These are phyloP conservation scores for Symbiotaphrina buchneri DNA, from an alignment of 495 filamentous ascomycete species.

Conservation along the genomic window DNA sequence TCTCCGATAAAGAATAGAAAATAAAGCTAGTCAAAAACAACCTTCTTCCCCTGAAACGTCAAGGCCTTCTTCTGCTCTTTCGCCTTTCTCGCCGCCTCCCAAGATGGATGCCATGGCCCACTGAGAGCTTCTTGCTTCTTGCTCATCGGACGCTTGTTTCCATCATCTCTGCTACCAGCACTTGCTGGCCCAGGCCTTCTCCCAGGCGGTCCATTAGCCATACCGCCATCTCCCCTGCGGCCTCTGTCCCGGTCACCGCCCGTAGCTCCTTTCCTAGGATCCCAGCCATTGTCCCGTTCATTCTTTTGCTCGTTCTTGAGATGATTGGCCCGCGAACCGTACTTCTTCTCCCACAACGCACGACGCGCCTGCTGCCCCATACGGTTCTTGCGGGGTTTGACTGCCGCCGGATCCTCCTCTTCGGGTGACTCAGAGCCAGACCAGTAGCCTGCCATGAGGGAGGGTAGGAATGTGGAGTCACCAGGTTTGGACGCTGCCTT, in stretches of 20 bases:
- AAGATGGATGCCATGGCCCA: constrained; percentile 67
- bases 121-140: too few species aligned
- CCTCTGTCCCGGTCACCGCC: constrained; percentile 36
- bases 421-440: constrained; percentile 57
- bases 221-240: too few species aligned
- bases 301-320: constrained; percentile 27
- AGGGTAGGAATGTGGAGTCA: constrained; percentile 61
- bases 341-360: constrained; percentile 85
- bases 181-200: too few species aligned
- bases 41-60: constrained; percentile 69
- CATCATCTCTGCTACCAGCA: too few species aligned
- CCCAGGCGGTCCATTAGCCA: too few species aligned
- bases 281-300: constrained; percentile 26
- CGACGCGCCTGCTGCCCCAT: constrained; percentile 74
- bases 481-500: constrained; percentile 7
- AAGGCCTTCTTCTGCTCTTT: constrained; percentile 47
- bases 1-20: too few species aligned
- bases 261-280: constrained; percentile 20
- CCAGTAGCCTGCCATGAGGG: constrained; percentile 68
- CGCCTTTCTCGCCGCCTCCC: constrained; percentile 71
- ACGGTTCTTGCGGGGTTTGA: constrained; percentile 44
- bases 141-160: too few species aligned
- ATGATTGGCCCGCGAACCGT: constrained; percentile 53
- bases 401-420: constrained; percentile 13
- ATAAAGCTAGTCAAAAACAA: constrained; percentile 52